Conservation (phyloP, 257 asterid species). For the Ajuga chamaepitys region DNA sequence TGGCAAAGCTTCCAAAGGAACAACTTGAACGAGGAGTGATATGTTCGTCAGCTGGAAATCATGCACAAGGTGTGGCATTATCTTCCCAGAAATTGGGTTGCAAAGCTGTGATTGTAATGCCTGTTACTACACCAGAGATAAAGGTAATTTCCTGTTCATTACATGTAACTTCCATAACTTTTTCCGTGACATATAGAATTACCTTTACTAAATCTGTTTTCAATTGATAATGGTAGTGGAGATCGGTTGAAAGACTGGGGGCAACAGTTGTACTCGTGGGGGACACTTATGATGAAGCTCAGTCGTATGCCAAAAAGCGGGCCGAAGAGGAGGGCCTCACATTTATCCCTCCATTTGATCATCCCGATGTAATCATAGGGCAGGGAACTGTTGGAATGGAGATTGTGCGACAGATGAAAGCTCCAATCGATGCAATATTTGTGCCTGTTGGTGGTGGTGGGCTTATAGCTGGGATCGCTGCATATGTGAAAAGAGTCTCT, state of each 20-base stretch:
- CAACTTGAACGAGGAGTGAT: conserved; percentile 75
- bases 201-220: neutral
- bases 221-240: conserved; percentile 47
- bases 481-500: conserved; percentile 78
- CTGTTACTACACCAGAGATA: conserved; percentile 89
- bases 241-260: conserved; percentile 76
- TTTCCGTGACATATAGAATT: neutral
- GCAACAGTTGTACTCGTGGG: conserved; percentile 88
- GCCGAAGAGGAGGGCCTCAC: conserved; percentile 62
- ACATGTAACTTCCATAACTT: neutral
- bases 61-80: conserved; percentile 94
- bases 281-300: conserved; percentile 92
- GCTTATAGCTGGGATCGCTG: conserved; percentile 95
- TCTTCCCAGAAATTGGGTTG: conserved; percentile 43
- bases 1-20: conserved; percentile 80
- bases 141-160: conserved; percentile 43
- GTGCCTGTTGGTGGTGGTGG: conserved; percentile 99
- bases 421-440: conserved; percentile 69
- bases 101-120: conserved; percentile 64
- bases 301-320: conserved; percentile 68
- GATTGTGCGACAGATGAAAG: conserved; percentile 65
- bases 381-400: conserved; percentile 99
- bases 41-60: conserved; percentile 98
- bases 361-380: conserved; percentile 85
- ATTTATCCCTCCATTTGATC: conserved; percentile 95